A percentile compares a stretch with the other conserved stretches of the same genome.
Conservation (phyloP, 768 basidiomycete genomes). For the Boletus edulis region DNA sequence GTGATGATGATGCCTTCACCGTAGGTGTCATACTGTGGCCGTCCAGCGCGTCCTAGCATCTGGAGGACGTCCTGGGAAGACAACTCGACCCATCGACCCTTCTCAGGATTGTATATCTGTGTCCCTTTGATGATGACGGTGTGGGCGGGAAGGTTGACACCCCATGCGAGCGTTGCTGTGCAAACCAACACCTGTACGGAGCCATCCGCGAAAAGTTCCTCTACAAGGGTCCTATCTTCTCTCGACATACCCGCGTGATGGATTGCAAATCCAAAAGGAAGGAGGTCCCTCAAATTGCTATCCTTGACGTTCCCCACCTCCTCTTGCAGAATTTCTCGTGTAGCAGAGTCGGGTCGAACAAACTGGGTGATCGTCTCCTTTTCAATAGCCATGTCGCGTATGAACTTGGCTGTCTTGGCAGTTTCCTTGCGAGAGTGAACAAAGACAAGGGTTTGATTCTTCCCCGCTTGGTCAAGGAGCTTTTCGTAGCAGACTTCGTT, state of each 20-base stretch:
- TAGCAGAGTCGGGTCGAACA: conserved; percentile 89
- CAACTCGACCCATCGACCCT: conserved; percentile 95
- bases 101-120: conserved; percentile 98
- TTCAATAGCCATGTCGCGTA: conserved; percentile 93
- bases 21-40: conserved; percentile 95
- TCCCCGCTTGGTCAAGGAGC: conserved; percentile 86
- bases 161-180: conserved; percentile 98
- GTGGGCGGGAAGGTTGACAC: conserved; percentile 97
- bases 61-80: conserved; percentile 96
- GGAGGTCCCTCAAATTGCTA: conserved; percentile 75
- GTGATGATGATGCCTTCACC: conserved; percentile 99
- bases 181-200: conserved; percentile 93
- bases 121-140: conserved; percentile 99
- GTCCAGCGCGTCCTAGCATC: conserved; percentile 97
- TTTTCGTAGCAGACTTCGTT: conserved; percentile 99
- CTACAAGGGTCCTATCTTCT: conserved; percentile 87
- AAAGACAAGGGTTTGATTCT: conserved; percentile 93
- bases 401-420: conserved; percentile 91
- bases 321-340: conserved; percentile 82
- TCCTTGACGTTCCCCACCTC: conserved; percentile 86
- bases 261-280: conserved; percentile 96
- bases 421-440: conserved; percentile 99
- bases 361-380: conserved; percentile 97
- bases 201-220: conserved; percentile 92
- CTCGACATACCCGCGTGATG: conserved; percentile 97